Conservation (phyloP, 768 basidiomycete species). For the Chalciporus pseudorubinellus region DNA sequence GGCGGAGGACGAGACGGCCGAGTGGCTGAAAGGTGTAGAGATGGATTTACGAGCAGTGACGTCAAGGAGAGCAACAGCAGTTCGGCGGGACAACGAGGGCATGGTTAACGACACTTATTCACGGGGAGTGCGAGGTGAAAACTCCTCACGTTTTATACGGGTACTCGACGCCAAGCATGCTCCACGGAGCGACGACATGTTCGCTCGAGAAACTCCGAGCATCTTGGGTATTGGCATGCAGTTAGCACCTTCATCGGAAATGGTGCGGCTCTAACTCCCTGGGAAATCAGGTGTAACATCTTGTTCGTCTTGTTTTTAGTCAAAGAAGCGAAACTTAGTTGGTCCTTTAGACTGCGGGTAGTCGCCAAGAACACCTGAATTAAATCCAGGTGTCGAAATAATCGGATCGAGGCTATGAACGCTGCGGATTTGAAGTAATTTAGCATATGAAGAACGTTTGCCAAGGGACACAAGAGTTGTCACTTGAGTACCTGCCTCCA, state of each 20-base stretch:
- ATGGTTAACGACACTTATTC: slow-evolving; percentile 6
- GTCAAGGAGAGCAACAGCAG: slow-evolving; percentile 5
- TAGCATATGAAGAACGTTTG: background rate
- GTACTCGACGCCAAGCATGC: background rate
- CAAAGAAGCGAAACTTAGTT: background rate
- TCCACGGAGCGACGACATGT: too few species aligned
- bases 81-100: slow-evolving; percentile 13
- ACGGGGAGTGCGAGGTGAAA: background rate
- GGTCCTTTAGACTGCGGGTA: background rate
- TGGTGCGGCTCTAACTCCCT: slow-evolving; percentile 19
- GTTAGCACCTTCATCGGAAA: slow-evolving; percentile 11
- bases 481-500: too few species aligned
- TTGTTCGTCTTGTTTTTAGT: slow-evolving; percentile 3
- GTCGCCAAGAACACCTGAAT: slow-evolving; percentile 11
- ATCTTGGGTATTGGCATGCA: background rate
- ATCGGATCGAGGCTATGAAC: background rate
- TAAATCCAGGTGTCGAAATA: slow-evolving; percentile 3
- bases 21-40: slow-evolving; percentile 14
- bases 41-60: slow-evolving; percentile 7
- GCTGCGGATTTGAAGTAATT: background rate
- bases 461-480: too few species aligned
- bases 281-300: background rate
- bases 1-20: slow-evolving; percentile 10
- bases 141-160: slow-evolving; percentile 16
- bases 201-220: background rate